Conservation (phyloP, 345 rosid species). For the Dovyalis caffra region DNA sequence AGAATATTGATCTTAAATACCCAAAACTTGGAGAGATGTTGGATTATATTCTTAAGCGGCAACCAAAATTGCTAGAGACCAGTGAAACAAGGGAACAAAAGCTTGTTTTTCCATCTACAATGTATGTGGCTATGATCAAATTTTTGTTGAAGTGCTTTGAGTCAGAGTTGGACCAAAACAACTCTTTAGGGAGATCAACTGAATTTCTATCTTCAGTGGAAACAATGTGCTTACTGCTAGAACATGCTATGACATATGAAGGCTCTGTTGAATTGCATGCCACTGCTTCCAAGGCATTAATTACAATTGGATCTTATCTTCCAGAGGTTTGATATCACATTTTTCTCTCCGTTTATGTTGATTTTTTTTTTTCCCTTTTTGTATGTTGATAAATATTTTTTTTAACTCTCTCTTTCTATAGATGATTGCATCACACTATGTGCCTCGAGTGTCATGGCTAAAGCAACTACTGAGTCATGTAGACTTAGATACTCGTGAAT, state of each 20-base stretch:
- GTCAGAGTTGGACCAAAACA: slow-evolving; percentile 60
- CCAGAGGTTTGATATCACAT: slow-evolving; percentile 60
- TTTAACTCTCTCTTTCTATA: slow-evolving; percentile 25
- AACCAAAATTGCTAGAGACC: slow-evolving; percentile 66
- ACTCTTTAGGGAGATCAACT: slow-evolving; percentile 45
- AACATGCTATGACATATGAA: slow-evolving; percentile 83
- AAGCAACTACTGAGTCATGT: slow-evolving; percentile 73
- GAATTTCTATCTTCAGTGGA: slow-evolving; percentile 64
- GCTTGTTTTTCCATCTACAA: slow-evolving; percentile 77
- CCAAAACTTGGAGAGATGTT: slow-evolving; percentile 75
- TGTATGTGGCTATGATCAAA: slow-evolving; percentile 70
- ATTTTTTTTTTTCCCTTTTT: slow-evolving; percentile 8
- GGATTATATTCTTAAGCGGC: slow-evolving; percentile 71
- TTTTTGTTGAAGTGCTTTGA: slow-evolving; percentile 84
- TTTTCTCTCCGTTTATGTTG: slow-evolving; percentile 6
- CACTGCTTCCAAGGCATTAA: slow-evolving; percentile 69
- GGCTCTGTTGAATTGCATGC: slow-evolving; percentile 88
- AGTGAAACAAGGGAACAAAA: slow-evolving; percentile 65
- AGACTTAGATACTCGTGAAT: slow-evolving; percentile 86
- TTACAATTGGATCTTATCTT: slow-evolving; percentile 70
- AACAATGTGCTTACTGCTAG: slow-evolving; percentile 70
- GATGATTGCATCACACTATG: slow-evolving; percentile 73
- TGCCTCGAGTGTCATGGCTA: slow-evolving; percentile 68
- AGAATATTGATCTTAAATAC: slow-evolving; percentile 48
- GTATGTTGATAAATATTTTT: neutral